Base-by-base conservation (phyloP, 2,329 filamentous ascomycete genomes). In the Fusarium fujikuroi region DNA sequence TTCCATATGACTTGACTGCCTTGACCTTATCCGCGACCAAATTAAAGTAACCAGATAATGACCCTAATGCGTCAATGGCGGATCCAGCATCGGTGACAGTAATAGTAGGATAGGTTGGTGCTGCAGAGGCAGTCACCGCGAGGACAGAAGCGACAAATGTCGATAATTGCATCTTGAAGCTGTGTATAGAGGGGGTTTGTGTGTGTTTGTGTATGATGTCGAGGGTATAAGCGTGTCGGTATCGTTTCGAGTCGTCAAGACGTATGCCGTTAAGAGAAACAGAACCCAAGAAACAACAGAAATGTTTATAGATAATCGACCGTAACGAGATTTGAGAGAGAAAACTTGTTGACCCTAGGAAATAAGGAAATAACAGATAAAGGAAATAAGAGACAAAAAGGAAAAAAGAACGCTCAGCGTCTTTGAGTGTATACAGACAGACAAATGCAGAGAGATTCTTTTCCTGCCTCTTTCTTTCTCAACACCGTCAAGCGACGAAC, bases 21-120 rank as follows among this genome's bases (percentile, higher is more conserved):
- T 88, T 84, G 49, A 89, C 84, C 79, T 90, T 91, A 61, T 80
- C 70, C 34, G 88, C 89, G 68, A 92, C 79, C 74, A 88, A 80
- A 79, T 88, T 88, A 83, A 92, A 92, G 82, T 91, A 92, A 44
- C 85, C 84, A 34, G 89, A 87, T 58, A 91, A 78, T n/a, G 85
- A 81, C 19, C 85, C 81, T 63, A 87, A 75, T 25, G 82, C 82
- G 47, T 81, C 82, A 44, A 75, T 74, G 28, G 85, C 81, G 50
- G 82, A 79, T 63, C 79, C 79, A 28, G 79, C 63, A 37, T 84
- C 78, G 61, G 82, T 78, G 73, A 82, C 69, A 72, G 84, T 84
- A 52, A 80, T 62, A 47, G 72, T 62, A 28, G 81, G 79, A 71
- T 86, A 77, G 16, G 82, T 77, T 15, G 87, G 88, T 73, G 85